These are phyloP conservation scores for Tolypocladium paradoxum DNA, from an alignment of 2,329 filamentous ascomycete genomes.

Conservation along the genomic window DNA sequence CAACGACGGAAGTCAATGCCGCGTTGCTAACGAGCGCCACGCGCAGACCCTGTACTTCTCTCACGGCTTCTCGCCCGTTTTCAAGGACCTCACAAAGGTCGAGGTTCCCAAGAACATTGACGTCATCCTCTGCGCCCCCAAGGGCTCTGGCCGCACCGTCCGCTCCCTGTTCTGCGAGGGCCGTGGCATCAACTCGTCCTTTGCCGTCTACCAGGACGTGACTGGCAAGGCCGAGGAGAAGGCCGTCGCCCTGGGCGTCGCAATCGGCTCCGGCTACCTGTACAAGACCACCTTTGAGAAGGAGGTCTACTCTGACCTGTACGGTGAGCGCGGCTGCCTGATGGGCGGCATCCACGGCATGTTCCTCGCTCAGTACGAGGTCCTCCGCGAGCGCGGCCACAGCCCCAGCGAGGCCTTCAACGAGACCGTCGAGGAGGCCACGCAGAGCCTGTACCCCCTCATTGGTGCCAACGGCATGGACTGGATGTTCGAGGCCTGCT, in stretches of 20 bases:
- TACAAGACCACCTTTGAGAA: conserved; percentile 99
- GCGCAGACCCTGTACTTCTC: conserved; percentile 98
- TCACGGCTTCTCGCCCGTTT: conserved; percentile 99
- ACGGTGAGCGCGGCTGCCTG: conserved; percentile 98
- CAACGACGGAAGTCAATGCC: neutral
- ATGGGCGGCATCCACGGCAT: conserved; percentile 99
- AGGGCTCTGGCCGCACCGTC: conserved; percentile 97
- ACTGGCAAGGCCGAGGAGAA: conserved; percentile 98
- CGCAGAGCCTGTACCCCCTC: conserved; percentile 93
- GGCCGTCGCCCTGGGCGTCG: conserved; percentile 91
- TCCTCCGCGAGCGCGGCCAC: conserved; percentile 97
- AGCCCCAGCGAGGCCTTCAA: conserved; percentile 98
- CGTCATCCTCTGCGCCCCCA: conserved; percentile 98
- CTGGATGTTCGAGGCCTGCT: conserved; percentile 99
- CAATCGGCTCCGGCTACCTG: conserved; percentile 94
- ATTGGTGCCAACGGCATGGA: conserved; percentile 98
- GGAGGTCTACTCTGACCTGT: conserved; percentile 99
- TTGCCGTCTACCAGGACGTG: conserved; percentile 97
- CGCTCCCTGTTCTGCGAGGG: conserved; percentile 98
- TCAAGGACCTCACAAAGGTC: conserved; percentile 99
- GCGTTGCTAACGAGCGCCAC: conserved; percentile 11
- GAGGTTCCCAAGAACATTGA: conserved; percentile 93
- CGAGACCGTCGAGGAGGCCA: conserved; percentile 99
- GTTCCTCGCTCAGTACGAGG: conserved; percentile 99
- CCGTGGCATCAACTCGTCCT: conserved; percentile 98